Evolutionary conservation across 2,329 filamentous ascomycete species (phyloP), one percentile per base, ranked within the genome.

Genomic region (Botrytis aclada): DNA sequence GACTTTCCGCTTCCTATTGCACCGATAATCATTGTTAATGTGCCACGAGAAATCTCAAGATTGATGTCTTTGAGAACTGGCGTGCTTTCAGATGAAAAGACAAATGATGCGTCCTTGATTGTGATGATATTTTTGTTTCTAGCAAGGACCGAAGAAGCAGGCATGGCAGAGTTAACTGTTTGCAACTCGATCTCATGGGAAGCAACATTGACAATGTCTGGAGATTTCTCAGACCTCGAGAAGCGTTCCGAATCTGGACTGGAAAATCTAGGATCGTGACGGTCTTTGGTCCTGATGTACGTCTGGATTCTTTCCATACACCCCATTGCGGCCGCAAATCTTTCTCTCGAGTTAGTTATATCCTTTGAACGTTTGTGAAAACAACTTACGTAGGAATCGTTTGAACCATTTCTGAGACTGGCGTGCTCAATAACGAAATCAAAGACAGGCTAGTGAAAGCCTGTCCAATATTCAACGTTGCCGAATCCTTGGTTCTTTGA

Each of bases 401-500:
- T 18, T 47, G 58, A n/a, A 70, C 69, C 29, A 70, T 32, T 45
- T 61, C 69, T 4, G 56, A 62, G 6, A 62, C 58, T 9, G 69
- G 56, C 39, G 56, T 22, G 62, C 54, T 62, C 3, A 62, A 62
- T 0, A 85, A 77, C 1, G 82, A 77, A n/a, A 85, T 81, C 29
- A 84, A 80, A 1, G 84, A 84, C 1, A 85, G 69, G 0, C 82
- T 81, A 0, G 84, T 83, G 63, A 85, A 85, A 18, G 84, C 77
- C 72, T 47, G 76, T 5, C 75, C 71, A 20, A 75, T 74, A 47
- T 76, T 73, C 7, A 79, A 34, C 56, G 76, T 80, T 56, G 66
- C 51, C 0, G 66, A 60, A 34, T 41, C 34, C 22, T 43, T 29
- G 7, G 47, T 69, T 8, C 37, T 69, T 29, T 58, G 34, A 34